A percentile compares a stretch with the other conserved stretches of the same genome.
phyloP scores from a whole-genome alignment of 1,139 yeast species.

The Candida pseudoviswanathii region DNA sequence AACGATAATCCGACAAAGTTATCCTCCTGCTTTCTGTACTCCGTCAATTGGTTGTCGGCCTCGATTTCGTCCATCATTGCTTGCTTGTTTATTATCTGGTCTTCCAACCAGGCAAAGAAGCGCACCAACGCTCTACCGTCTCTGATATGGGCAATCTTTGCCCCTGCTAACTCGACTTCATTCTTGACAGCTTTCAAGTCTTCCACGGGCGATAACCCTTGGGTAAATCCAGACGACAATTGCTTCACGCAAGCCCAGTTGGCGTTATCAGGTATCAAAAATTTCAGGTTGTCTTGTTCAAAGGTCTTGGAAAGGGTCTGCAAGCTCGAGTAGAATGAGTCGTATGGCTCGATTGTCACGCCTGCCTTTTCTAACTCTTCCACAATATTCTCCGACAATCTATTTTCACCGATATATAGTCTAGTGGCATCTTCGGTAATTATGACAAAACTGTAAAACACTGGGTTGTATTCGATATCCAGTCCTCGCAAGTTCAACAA shows the following conservation, averaged over 20 bases:
- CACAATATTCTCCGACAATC: constrained; percentile 34
- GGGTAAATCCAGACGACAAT: constrained; percentile 41
- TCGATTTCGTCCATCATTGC: constrained; percentile 73
- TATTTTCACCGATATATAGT: constrained; percentile 48
- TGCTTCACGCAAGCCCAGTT: constrained; percentile 79
- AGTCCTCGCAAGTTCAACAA: constrained; percentile 82
- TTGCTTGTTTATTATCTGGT: constrained; percentile 54
- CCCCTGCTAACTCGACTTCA: constrained; percentile 70
- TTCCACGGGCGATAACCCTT: constrained; percentile 66
- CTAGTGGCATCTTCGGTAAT: constrained; percentile 52
- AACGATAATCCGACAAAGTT: constrained; percentile 84
- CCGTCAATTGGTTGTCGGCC: constrained; percentile 71
- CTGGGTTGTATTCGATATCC: constrained; percentile 82
- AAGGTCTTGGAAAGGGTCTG: constrained; percentile 44
- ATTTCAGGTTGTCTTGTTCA: constrained; percentile 38
- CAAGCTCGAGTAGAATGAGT: constrained; percentile 56
- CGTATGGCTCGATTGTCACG: constrained; percentile 54
- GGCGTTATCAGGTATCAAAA: constrained; percentile 65
- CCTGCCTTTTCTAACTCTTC: constrained; percentile 37
- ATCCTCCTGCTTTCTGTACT: constrained; percentile 61
- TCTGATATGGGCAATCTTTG: constrained; percentile 74
- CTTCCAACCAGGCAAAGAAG: constrained; percentile 87
- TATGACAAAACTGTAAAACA: constrained; percentile 79
- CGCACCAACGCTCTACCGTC: constrained; percentile 84
- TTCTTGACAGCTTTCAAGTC: constrained; percentile 81